Evolutionary conservation across 2,329 filamentous ascomycete genomes (phyloP).

Genomic region (Phoma sp.): DNA sequence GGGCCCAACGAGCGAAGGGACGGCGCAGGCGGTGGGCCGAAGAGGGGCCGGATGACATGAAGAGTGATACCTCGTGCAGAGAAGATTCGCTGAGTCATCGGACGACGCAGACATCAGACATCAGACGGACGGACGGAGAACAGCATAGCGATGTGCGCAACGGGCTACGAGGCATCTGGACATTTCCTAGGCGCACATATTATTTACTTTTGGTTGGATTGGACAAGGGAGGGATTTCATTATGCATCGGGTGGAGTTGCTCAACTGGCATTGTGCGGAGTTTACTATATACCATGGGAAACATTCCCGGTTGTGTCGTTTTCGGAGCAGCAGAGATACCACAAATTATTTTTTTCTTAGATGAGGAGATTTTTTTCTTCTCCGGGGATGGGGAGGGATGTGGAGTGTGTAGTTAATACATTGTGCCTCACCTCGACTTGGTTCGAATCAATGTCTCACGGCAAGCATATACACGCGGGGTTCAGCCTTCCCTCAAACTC

Average conservation of each 20-base stretch:
- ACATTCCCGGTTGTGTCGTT: conserved; percentile 17
- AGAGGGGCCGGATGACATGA: conserved; percentile 48
- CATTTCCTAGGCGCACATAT: conserved; percentile 20
- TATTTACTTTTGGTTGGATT: not conserved
- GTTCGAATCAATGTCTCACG: no score
- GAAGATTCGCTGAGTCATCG: no score
- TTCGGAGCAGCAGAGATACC: conserved; percentile 22
- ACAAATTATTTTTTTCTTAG: conserved; percentile 5
- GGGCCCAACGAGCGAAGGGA: conserved; percentile 68
- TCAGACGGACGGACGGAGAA: not conserved
- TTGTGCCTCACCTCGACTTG: not conserved
- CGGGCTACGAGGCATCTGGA: not conserved
- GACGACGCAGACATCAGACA: no score
- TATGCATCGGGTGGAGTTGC: conserved; percentile 33
- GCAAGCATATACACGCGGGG: no score
- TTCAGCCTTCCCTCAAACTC: no score
- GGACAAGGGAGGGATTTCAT: conserved; percentile 20
- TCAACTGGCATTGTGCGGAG: conserved; percentile 34
- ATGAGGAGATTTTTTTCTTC: no score
- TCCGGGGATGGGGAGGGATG: not conserved
- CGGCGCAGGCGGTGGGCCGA: conserved; percentile 44
- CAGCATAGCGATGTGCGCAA: not conserved
- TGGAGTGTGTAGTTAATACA: not conserved
- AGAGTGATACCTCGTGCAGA: not conserved
- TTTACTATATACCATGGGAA: conserved; percentile 26